Percentiles rank a stretch among this genome's conserved stretches.
Evolutionary conservation across 2,329 filamentous ascomycete genomes (phyloP).

Genomic region (Talaromyces funiculosus): DNA sequence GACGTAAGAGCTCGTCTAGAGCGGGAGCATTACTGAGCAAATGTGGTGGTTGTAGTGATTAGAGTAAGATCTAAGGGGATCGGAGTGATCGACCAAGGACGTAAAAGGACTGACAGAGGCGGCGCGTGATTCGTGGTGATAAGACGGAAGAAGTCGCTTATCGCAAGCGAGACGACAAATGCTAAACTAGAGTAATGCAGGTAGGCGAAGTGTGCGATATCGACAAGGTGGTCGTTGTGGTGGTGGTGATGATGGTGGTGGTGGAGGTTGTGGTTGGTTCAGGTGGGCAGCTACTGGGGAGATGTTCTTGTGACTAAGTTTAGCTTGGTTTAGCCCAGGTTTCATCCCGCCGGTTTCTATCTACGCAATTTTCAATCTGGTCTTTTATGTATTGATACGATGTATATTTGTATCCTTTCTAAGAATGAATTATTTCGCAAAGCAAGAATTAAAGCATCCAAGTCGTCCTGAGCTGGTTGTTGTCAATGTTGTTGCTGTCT

Average conservation of each 20-base stretch:
- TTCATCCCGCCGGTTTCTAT: background rate
- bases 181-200: background rate
- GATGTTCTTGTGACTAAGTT: conserved; percentile 15
- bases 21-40: conserved; percentile 15
- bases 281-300: conserved; percentile 4
- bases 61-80: conserved; percentile 1
- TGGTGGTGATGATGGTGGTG: conserved; percentile 10
- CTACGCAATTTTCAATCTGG: background rate
- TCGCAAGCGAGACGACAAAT: background rate
- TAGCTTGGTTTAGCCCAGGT: background rate
- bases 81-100: conserved; percentile 12
- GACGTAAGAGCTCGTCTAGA: conserved; percentile 16
- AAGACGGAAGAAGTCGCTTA: conserved; percentile 6
- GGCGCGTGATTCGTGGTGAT: conserved; percentile 23
- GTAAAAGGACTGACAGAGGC: conserved; percentile 21
- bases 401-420: background rate
- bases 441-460: background rate
- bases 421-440: too few relatives aligned
- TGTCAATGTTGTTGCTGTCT: background rate
- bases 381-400: background rate
- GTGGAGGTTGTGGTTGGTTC: conserved; percentile 8
- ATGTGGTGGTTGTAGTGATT: conserved; percentile 1
- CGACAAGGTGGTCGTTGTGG: conserved; percentile 6
- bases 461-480: background rate
- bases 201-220: conserved; percentile 11